Base-by-base conservation (phyloP, 257 asterid species). In the Solanum chiquidenum region DNA sequence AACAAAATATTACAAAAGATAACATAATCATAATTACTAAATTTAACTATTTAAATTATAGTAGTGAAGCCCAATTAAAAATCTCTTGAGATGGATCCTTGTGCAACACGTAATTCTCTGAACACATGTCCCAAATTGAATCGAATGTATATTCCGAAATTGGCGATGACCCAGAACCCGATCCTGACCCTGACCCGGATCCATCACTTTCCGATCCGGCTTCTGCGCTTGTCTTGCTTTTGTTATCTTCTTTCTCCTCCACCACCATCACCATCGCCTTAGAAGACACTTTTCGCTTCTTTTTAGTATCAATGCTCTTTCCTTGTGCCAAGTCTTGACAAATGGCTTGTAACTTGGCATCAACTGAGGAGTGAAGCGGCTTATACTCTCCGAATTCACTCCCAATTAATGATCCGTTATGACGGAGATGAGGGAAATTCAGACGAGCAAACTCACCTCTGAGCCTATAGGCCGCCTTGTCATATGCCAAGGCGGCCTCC, bases 401-500 rank as follows among this genome's bases (percentile, higher is more conserved):
- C 86, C 94, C 95, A 83, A 93, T 87, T 88, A 90, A 91, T 42
- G 98, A 92, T 10, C 99, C 98, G 12, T 66, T 92, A 86, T 95
- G 98, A 68, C 96, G 96, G 87, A 97, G 95, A 86, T 97, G 95
- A 0, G 99, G 99, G 88, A 97, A 97, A 88, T 97, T 97, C 27
- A 97, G 93, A 88, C 97, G 92, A 1, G 98, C 98, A 55, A 46
- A 88, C 91, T 95, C 99, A 1, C 99, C 99, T 5, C 99, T 89
- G 46, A 97, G 98, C 94, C 90, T 96, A 90, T 85, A 95, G 42
- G 99, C 99, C 88, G 99, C 89, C 75, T 83, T 83, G 46, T 82
- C 89, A 73, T 87, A 87, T 5, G 87, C 87, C 40, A 83, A 52
- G 14, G 87, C 89, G 6, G 89, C 89, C 40, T 87, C 87, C 87